Percentiles rank a stretch among this genome's conserved stretches.
Conservation (phyloP, 2,329 filamentous ascomycete species). For the Talaromyces sp. region DNA sequence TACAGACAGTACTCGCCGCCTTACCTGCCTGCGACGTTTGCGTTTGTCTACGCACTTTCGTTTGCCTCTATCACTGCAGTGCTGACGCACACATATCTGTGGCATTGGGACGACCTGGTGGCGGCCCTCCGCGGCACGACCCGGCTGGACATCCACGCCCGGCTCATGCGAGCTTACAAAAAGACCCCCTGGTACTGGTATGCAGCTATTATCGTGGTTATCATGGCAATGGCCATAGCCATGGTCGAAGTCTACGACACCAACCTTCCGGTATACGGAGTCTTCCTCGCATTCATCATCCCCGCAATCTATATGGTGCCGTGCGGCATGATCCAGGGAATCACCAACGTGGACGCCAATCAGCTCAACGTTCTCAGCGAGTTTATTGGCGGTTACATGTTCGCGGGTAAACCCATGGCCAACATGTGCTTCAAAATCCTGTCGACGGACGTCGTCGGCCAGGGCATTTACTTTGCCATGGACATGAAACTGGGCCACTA, state of each 20-base stretch:
- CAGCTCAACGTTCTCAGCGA: conserved; percentile 39
- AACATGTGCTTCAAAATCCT: conserved; percentile 44
- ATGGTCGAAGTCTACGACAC: conserved; percentile 40
- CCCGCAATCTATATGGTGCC: conserved; percentile 40
- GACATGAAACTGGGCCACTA: conserved; percentile 51
- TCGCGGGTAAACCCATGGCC: conserved; percentile 39
- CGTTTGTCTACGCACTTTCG: conserved; percentile 50
- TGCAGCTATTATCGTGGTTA: conserved; percentile 27
- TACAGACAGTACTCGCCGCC: conserved; percentile 62
- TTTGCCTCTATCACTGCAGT: conserved; percentile 59
- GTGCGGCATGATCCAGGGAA: conserved; percentile 39
- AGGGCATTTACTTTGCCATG: conserved; percentile 43
- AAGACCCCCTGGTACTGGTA: conserved; percentile 42
- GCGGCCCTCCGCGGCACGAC: conserved; percentile 27
- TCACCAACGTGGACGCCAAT: conserved; percentile 42
- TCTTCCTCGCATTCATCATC: conserved; percentile 38
- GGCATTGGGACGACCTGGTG: conserved; percentile 25
- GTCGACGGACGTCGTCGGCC: conserved; percentile 38
- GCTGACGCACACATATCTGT: conserved; percentile 24
- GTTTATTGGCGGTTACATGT: conserved; percentile 42
- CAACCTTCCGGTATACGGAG: conserved; percentile 38
- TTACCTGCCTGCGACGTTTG: conserved; percentile 55
- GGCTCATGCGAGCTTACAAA: conserved; percentile 35
- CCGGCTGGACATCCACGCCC: conserved; percentile 37
- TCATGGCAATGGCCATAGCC: conserved; percentile 24